Conservation (phyloP, 2,329 filamentous ascomycete species). For the Tolypocladium album region DNA sequence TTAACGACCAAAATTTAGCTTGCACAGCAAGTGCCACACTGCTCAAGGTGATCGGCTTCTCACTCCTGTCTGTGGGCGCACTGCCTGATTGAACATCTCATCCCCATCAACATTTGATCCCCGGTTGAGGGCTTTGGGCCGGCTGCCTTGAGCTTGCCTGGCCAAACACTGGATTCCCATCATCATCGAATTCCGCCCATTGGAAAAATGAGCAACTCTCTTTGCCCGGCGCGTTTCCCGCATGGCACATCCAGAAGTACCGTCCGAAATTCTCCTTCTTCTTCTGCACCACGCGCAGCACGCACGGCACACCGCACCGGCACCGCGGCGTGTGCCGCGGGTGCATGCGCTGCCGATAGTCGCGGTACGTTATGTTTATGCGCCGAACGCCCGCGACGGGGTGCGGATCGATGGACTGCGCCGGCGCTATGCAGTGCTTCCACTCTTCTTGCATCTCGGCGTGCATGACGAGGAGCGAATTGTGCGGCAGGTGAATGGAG, state of each 20-base stretch:
- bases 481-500: constrained; percentile 86
- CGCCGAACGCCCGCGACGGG: constrained; percentile 68
- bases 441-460: constrained; percentile 96
- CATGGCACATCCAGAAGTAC: constrained; percentile 94
- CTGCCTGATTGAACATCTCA: not conserved
- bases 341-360: constrained; percentile 69
- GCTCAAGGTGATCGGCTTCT: too few relatives aligned
- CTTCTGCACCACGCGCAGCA: constrained; percentile 69
- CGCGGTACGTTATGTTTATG: constrained; percentile 90
- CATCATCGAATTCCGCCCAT: constrained; percentile 79
- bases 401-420: constrained; percentile 70
- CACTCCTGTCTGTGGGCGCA: too few relatives aligned
- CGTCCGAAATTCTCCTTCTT: constrained; percentile 65
- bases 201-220: constrained; percentile 67
- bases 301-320: constrained; percentile 55
- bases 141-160: constrained; percentile 34
- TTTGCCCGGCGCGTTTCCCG: constrained; percentile 58
- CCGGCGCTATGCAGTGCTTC: constrained; percentile 80
- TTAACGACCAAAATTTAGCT: too few relatives aligned
- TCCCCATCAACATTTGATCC: not conserved
- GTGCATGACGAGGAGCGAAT: constrained; percentile 90
- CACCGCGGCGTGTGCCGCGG: constrained; percentile 72
- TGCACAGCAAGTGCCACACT: not conserved
- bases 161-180: constrained; percentile 54
- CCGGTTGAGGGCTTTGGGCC: constrained; percentile 24